Percentiles rank a stretch among this genome's conserved stretches.
Evolutionary conservation across 305 asterid species (phyloP).

Genomic region (Ilex paraguariensis): DNA sequence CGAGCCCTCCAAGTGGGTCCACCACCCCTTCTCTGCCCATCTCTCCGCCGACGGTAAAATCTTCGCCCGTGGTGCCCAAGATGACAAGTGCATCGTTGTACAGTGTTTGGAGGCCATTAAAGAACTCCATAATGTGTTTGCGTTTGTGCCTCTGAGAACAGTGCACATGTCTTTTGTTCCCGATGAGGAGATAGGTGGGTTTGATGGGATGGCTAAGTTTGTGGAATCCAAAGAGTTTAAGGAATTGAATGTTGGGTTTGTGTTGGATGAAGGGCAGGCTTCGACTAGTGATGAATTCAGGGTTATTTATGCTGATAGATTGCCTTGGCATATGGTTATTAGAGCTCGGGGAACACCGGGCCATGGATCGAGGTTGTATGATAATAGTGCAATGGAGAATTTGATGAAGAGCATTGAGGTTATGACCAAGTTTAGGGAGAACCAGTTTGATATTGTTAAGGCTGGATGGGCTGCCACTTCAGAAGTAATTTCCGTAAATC

Average conservation of each 20-base stretch:
- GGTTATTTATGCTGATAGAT: conserved; percentile 80
- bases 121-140: conserved; percentile 17
- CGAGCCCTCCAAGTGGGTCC: conserved; percentile 74
- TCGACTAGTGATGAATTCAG: conserved; percentile 71
- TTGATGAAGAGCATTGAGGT: conserved; percentile 81
- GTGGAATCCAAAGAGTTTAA: conserved; percentile 47
- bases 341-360: conserved; percentile 72
- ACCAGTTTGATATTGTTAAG: conserved; percentile 63
- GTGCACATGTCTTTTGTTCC: conserved; percentile 73
- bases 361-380: conserved; percentile 82
- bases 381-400: conserved; percentile 78
- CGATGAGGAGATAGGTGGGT: conserved; percentile 83
- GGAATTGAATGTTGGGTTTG: conserved; percentile 66
- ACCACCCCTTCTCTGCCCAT: conserved; percentile 75
- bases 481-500: conserved; percentile 81
- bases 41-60: conserved; percentile 55
- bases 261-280: conserved; percentile 93
- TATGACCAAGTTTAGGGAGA: conserved; percentile 71
- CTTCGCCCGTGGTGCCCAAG: conserved; percentile 93
- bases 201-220: conserved; percentile 81
- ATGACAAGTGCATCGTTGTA: conserved; percentile 80
- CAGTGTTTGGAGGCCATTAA: conserved; percentile 78
- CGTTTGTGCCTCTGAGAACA: conserved; percentile 43
- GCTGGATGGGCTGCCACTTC: conserved; percentile 70
- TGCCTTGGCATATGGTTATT: conserved; percentile 83